phyloP scores from a whole-genome alignment of 305 asterid genomes.

The Solanum hybrid region DNA sequence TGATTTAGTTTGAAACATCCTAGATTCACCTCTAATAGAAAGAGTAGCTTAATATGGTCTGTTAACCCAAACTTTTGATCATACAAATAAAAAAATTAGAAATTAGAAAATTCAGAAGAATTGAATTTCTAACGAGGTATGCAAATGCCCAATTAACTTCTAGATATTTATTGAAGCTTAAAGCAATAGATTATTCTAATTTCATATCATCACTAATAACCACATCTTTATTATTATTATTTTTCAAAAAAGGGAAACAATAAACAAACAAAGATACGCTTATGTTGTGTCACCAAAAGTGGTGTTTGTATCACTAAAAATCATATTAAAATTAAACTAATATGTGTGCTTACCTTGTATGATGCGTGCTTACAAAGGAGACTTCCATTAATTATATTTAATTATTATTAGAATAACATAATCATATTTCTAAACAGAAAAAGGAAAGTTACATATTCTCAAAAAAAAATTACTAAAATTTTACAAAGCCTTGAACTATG shows the following conservation, averaged over 20 bases:
- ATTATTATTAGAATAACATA: background rate
- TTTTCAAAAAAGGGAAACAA: background rate
- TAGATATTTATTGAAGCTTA: background rate
- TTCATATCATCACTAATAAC: background rate
- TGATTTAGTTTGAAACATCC: background rate
- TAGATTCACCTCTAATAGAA: too few species aligned
- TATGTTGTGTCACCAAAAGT: constrained; percentile 6
- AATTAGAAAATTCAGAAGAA: background rate
- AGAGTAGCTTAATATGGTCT: too few species aligned
- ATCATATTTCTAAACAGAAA: constrained; percentile 1
- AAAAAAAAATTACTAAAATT: background rate
- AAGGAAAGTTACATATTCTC: background rate
- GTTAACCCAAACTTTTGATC: too few species aligned
- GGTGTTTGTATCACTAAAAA: constrained; percentile 6
- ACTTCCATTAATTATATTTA: background rate
- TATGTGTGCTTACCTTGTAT: background rate
- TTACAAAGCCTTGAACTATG: constrained; percentile 4
- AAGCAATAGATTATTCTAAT: background rate
- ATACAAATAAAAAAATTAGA: too few species aligned
- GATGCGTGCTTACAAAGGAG: constrained; percentile 2
- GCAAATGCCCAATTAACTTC: background rate
- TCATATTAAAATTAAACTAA: background rate
- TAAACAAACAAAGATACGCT: constrained; percentile 3
- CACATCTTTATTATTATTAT: background rate
- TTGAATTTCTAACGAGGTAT: background rate